These are phyloP conservation scores for Theobroma cacao DNA, from an alignment of 345 rosid species.

Conservation along the genomic window DNA sequence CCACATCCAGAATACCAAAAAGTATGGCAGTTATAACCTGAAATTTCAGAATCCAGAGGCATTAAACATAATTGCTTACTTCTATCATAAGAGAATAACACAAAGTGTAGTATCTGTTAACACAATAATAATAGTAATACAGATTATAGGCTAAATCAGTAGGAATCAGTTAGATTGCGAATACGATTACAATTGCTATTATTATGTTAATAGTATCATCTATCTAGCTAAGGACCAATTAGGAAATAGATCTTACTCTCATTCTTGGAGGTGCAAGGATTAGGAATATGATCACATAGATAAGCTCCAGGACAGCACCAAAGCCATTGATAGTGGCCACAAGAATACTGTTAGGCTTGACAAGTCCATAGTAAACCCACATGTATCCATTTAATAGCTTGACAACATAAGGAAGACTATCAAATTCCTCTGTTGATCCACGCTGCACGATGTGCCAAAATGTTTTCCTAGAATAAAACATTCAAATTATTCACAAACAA, in stretches of 20 bases:
- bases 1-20: constrained; percentile 46
- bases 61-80: not conserved
- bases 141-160: no score
- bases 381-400: constrained; percentile 56
- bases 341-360: constrained; percentile 61
- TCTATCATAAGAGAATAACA: not conserved
- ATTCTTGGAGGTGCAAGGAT: constrained; percentile 50
- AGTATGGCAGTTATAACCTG: constrained; percentile 42
- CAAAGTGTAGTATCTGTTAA: no score
- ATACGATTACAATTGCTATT: no score
- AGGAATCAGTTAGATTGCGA: no score
- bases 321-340: constrained; percentile 83
- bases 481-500: not conserved
- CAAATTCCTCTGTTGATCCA: constrained; percentile 76
- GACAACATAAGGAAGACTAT: constrained; percentile 62
- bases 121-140: no score
- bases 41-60: not conserved
- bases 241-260: constrained; percentile 30
- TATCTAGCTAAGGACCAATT: not conserved
- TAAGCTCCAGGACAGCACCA: constrained; percentile 52
- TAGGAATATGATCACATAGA: constrained; percentile 55
- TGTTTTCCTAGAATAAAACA: constrained; percentile 41
- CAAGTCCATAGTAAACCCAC: constrained; percentile 77
- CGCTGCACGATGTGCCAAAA: constrained; percentile 65
- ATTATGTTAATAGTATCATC: not conserved